A percentile compares a stretch with the other conserved stretches of the same genome.
These are phyloP conservation scores for Primulina huaijiensis DNA, from an alignment of 257 asterid genomes.

Conservation along the genomic window DNA sequence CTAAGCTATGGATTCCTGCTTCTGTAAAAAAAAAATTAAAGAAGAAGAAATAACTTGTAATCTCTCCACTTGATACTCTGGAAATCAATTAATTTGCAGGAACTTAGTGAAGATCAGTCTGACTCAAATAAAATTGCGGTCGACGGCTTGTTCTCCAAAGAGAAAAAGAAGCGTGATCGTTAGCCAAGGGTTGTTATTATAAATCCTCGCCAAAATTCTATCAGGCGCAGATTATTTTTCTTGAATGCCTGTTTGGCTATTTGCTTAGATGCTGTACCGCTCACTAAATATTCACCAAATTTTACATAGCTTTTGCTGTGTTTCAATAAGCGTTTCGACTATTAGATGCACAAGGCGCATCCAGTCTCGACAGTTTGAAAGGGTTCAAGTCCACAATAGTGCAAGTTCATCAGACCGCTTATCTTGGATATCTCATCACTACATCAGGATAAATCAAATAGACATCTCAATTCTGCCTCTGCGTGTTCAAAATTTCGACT, in stretches of 20 bases:
- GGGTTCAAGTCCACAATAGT: no score
- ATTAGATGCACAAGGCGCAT: no score
- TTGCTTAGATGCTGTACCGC: neutral
- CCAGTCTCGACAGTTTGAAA: no score
- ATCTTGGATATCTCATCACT: neutral
- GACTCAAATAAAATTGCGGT: constrained; percentile 17
- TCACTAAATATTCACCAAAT: no score
- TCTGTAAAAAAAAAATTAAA: neutral
- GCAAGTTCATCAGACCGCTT: neutral
- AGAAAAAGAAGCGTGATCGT: constrained; percentile 10
- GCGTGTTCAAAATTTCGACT: neutral
- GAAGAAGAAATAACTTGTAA: neutral
- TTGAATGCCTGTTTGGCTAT: neutral
- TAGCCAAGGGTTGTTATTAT: neutral
- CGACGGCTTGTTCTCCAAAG: neutral
- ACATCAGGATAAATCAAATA: neutral
- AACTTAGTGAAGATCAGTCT: constrained; percentile 25
- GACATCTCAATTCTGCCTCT: constrained; percentile 5
- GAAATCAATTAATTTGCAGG: constrained; percentile 27
- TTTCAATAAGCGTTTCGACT: neutral
- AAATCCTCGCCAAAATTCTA: neutral
- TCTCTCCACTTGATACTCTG: neutral
- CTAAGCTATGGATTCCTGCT: neutral
- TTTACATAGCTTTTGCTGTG: neutral
- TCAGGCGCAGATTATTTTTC: neutral